Base-by-base conservation (phyloP, 2,329 filamentous ascomycete species). In the Calonectria hongkongensis region DNA sequence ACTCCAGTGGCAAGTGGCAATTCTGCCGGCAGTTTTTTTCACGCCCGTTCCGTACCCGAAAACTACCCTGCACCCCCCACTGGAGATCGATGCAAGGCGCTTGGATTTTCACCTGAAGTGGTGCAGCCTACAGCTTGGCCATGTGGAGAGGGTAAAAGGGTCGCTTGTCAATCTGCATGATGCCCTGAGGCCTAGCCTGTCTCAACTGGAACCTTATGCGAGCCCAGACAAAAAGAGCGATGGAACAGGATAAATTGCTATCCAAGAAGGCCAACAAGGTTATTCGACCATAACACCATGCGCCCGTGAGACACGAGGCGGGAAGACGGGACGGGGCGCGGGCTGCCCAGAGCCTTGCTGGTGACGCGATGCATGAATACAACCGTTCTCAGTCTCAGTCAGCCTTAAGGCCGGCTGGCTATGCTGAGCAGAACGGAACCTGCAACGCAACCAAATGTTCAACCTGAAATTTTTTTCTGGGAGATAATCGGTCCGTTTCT, bases 61-160 rank as follows among this genome's bases (percentile, higher is more conserved):
- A 51, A 36, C 25, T 60, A 70, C 68, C 68, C 68, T 70, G 33
- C 62, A 70, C 50, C 18, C 18, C 43, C 51, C 21, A 63, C 45
- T 33, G 28, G 21, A 30, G 27, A 41, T 28, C 30, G 66, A 51
- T 56, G 47, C 67, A 69, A 21, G 67, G 30, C 58, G 47, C 25
- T 50, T 69, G 47, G 47, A 68, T 30, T 43, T 64, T 45, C 28
- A 43, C 58, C 33, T 56, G 36, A 36, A 64, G 25, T 27, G 47
- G 47, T 45, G 56, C 67, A 54, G 43, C 47, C 54, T 48, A 64
- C 58, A 54, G n/a, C 36, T 69, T 47, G 51, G 58, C 48, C 25
- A 27, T 64, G 36, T 64, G 47, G 58, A 51, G 27, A 48, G 48
- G 39, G n/a, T 13, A 68, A 30, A 30, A 28, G 21, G 43, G 28